Conservation (phyloP, 2,329 filamentous ascomycete genomes). For the Dothiorella sarmentorum region DNA sequence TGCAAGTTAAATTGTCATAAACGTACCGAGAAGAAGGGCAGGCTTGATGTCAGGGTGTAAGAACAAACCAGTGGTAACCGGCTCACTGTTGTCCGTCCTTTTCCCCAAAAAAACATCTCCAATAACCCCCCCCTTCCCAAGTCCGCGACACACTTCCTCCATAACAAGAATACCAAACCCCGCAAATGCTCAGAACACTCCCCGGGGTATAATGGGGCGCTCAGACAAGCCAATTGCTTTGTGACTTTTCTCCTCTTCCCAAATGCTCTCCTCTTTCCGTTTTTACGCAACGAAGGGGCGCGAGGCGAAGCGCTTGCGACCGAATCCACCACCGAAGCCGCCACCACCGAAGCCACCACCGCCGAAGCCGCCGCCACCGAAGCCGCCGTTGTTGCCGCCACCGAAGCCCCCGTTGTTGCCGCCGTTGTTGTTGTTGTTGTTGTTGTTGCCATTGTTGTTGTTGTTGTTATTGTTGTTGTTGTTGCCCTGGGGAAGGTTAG, state of each 20-base stretch:
- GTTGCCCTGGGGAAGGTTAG: too few relatives aligned
- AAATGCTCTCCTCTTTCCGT: neutral
- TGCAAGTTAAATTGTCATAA: slow-evolving; percentile 16
- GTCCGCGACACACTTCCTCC: neutral
- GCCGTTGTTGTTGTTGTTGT: neutral
- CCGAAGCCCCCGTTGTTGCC: slow-evolving; percentile 7
- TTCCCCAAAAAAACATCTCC: too few relatives aligned
- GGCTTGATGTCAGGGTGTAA: neutral
- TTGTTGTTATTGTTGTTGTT: neutral
- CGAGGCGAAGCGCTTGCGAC: neutral
- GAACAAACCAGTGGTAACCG: slow-evolving; percentile 9
- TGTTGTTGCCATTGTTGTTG: neutral
- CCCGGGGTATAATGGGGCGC: neutral
- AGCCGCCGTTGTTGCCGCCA: slow-evolving; percentile 5
- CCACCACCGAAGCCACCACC: neutral
- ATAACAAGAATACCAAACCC: neutral
- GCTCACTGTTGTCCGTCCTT: too few relatives aligned
- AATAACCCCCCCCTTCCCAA: neutral
- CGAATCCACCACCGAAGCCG: slow-evolving; percentile 9
- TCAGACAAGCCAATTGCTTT: too few relatives aligned
- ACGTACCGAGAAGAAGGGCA: slow-evolving; percentile 8
- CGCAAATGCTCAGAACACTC: neutral
- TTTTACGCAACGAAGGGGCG: slow-evolving; percentile 3
- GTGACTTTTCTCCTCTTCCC: neutral
- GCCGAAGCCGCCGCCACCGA: neutral